A percentile compares a stretch with the other conserved stretches of the same genome.
Evolutionary conservation across 1,139 yeast genomes (phyloP).

Genomic region (Geotrichum europaeum): DNA sequence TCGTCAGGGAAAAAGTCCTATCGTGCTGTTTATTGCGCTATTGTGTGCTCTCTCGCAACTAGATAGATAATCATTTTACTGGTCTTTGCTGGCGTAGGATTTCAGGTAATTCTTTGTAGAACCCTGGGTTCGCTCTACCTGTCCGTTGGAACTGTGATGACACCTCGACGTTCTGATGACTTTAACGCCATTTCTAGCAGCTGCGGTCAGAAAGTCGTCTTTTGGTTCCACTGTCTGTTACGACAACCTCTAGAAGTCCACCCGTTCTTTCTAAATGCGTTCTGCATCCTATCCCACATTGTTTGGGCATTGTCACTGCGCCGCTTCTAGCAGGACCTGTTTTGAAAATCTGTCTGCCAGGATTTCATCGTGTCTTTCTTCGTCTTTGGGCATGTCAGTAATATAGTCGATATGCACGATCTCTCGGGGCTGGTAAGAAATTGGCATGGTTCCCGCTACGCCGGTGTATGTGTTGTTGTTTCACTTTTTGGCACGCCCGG

Average conservation of each 20-base stretch:
- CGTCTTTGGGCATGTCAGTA: neutral
- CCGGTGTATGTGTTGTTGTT: neutral
- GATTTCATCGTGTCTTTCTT: neutral
- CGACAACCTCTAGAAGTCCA: no score
- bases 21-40: neutral
- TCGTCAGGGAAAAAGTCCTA: neutral
- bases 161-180: neutral
- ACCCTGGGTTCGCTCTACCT: neutral
- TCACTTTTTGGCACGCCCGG: neutral
- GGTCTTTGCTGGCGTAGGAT: no score
- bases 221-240: no score
- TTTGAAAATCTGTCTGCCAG: neutral
- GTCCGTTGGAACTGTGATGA: neutral
- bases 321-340: neutral
- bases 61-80: no score
- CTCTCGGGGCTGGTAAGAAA: neutral
- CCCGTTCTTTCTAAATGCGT: no score
- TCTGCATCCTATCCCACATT: no score
- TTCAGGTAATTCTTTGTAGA: neutral
- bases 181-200: no score
- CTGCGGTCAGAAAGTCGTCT: no score
- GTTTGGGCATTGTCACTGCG: neutral
- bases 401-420: neutral
- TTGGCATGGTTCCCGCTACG: neutral
- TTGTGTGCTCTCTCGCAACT: neutral